Evolutionary conservation across 495 filamentous ascomycete genomes (phyloP), one percentile per base, ranked within the genome.

Genomic region (Pyrenopolyporus hunteri): DNA sequence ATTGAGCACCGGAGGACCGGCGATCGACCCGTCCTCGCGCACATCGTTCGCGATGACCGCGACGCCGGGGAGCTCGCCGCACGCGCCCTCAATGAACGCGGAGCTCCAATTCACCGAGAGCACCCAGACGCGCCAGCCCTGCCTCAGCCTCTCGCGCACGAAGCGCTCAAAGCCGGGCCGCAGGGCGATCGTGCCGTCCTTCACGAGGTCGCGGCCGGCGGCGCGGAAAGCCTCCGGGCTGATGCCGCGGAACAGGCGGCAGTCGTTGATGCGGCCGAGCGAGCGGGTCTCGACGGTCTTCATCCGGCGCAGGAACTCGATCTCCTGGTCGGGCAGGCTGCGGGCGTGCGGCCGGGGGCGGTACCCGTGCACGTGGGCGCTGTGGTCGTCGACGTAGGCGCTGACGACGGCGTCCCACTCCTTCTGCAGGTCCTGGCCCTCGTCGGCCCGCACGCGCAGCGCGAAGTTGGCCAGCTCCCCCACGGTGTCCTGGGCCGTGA

Each of bases 61-160:
- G 23, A 71, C 47, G 13, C 54, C 66, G 10, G 48, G 16, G 40
- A 65, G 39, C 52, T 54, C 55, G 25, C 64, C 66, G 35, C 63
- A 64, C 19, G 64, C 69, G 46, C 66, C 69, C 42, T 66, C 49
- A 6, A 80, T 76, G 50, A 79, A 80, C n/a, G 68, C 65, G 0
- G 63, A 35, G 3, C 73, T 76, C 78, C 77, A 80, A 37, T 81
- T 80, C 1, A 81, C 75, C 9, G 74, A 77, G 6, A 80, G 67
- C 2, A 81, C 62, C 17, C 65, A 70, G 43, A 76, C 62, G 25
- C 60, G 60, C 73, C 59, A 70, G 4, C 63, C 70, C 35, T 56
- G 32, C 4, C 32, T 20, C 4, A 49, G 1, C 19, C 58, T 60
- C 25, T 39, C 22, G 25, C 46, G 28, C 20, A 77, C 45, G 31